A percentile compares a stretch with the other conserved stretches of the same genome.
phyloP scores from a whole-genome alignment of 1,284 basidiomycete species.

The Apiotrichum veenhuisii region DNA sequence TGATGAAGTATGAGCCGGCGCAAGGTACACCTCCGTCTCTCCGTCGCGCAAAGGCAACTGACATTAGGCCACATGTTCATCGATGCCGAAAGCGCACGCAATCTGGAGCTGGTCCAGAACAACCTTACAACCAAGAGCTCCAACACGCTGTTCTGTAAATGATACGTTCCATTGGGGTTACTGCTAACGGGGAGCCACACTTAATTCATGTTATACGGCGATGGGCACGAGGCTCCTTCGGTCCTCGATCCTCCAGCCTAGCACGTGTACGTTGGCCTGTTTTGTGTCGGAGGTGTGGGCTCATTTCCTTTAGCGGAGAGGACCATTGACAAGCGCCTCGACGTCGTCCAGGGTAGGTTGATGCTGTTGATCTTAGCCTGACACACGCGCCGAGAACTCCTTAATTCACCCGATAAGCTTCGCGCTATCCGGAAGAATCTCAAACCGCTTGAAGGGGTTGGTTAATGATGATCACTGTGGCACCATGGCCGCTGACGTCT shows the following conservation, averaged over 20 bases:
- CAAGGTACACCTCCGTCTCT: constrained; percentile 50
- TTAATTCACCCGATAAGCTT: constrained; percentile 70
- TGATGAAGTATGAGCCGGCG: constrained; percentile 71
- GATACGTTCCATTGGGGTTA: too few relatives aligned
- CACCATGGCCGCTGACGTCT: background rate
- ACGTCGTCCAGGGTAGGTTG: constrained; percentile 68
- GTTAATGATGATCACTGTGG: background rate
- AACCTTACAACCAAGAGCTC: constrained; percentile 60
- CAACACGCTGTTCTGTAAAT: constrained; percentile 71
- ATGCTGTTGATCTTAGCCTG: too few relatives aligned
- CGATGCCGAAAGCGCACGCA: constrained; percentile 76
- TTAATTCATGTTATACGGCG: constrained; percentile 80
- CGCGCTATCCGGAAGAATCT: constrained; percentile 65
- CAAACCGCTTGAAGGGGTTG: constrained; percentile 59
- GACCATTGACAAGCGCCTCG: constrained; percentile 72
- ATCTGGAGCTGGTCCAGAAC: constrained; percentile 82
- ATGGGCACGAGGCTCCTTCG: constrained; percentile 79
- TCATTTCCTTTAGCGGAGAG: constrained; percentile 51
- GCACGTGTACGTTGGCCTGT: constrained; percentile 57
- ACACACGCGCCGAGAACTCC: constrained; percentile 57
- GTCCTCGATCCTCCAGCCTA: constrained; percentile 76
- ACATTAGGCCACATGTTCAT: constrained; percentile 80
- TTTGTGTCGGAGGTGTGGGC: background rate
- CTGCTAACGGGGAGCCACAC: constrained; percentile 49
- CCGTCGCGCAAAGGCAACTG: background rate